Evolutionary conservation across 1,139 yeast species (phyloP).

Genomic region (Saccharomyces uvarum): DNA sequence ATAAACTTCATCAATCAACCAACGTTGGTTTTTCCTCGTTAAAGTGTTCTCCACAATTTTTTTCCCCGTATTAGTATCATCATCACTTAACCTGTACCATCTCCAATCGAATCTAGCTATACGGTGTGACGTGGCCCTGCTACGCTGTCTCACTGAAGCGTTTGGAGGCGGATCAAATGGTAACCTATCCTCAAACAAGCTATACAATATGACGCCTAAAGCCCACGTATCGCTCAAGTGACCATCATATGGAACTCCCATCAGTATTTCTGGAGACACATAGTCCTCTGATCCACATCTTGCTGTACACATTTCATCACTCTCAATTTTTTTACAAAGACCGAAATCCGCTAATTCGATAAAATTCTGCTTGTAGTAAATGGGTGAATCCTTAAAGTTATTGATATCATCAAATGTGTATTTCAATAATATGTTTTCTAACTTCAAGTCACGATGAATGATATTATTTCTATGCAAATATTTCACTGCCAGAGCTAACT

Average conservation of each 20-base stretch:
- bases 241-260: conserved; percentile 90
- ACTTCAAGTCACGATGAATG: conserved; percentile 81
- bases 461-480: conserved; percentile 61
- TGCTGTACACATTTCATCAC: conserved; percentile 55
- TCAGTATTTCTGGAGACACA: conserved; percentile 83
- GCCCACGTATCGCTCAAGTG: conserved; percentile 91
- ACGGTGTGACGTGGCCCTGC: conserved; percentile 66
- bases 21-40: conserved; percentile 46
- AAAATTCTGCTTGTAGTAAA: conserved; percentile 26
- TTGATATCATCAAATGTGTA: conserved; percentile 32
- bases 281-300: conserved; percentile 95
- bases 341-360: conserved; percentile 83
- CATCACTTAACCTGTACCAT: conserved; percentile 50
- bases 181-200: conserved; percentile 71
- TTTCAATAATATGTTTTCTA: conserved; percentile 67
- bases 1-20: conserved; percentile 36
- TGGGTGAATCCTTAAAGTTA: conserved; percentile 15
- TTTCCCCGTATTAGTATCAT: conserved; percentile 41
- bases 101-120: conserved; percentile 91
- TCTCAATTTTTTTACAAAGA: conserved; percentile 59
- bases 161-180: conserved; percentile 78
- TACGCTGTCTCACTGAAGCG: conserved; percentile 43
- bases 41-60: conserved; percentile 47
- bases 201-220: conserved; percentile 78
- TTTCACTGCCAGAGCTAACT: conserved; percentile 59